A percentile compares a stretch with the other conserved stretches of the same genome.
Evolutionary conservation across 148 eudicot genomes (phyloP).

Genomic region (Rhododendron simsii): DNA sequence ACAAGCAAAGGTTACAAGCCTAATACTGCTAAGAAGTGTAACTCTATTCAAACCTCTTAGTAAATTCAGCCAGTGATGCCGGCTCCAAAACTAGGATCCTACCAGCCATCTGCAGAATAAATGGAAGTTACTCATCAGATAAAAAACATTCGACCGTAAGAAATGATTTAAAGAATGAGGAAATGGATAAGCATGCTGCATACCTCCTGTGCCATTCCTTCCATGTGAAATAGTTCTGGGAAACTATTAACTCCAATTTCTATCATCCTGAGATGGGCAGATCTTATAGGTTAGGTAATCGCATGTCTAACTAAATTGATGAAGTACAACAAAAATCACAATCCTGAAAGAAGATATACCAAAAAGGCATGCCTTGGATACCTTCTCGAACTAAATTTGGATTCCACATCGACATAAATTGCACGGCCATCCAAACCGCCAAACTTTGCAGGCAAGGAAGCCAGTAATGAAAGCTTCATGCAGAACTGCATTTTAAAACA

Average conservation of each 20-base stretch:
- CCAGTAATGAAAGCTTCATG: conserved; percentile 76
- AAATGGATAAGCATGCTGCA: background rate
- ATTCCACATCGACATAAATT: conserved; percentile 83
- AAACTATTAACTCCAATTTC: conserved; percentile 85
- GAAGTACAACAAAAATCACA: background rate
- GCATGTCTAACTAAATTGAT: background rate
- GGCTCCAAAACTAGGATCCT: conserved; percentile 82
- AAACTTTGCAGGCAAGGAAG: conserved; percentile 68
- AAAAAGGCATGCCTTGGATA: conserved; percentile 16
- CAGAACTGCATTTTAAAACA: conserved; percentile 58
- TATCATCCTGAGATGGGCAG: conserved; percentile 46
- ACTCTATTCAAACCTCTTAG: conserved; percentile 51
- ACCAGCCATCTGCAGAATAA: conserved; percentile 70
- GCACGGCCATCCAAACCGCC: conserved; percentile 84
- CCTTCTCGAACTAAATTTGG: conserved; percentile 90
- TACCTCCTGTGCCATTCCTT: conserved; percentile 83
- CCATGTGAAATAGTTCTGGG: conserved; percentile 66
- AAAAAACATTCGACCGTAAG: background rate
- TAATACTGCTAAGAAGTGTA: background rate
- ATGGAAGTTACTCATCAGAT: background rate
- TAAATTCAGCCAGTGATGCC: conserved; percentile 61
- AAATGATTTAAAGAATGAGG: background rate
- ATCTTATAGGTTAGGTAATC: background rate
- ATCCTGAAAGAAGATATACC: conserved; percentile 1
- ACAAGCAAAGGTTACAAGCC: background rate